Percentiles rank a stretch among this genome's conserved stretches.
Evolutionary conservation across 2,329 filamentous ascomycete genomes (phyloP).

Genomic region (Atkinsonella texensis): DNA sequence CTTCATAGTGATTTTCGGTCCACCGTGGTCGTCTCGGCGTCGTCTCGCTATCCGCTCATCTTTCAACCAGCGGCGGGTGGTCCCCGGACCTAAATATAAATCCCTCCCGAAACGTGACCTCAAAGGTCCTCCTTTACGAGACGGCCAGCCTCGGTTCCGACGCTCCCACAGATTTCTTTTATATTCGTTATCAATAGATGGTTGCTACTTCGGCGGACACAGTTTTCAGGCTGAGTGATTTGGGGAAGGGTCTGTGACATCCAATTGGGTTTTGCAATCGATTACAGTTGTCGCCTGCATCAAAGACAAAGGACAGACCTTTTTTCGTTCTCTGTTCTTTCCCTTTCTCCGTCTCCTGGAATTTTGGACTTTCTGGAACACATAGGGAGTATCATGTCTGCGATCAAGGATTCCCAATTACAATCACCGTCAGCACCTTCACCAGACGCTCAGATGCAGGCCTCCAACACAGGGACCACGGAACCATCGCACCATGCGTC

Average conservation of each 20-base stretch:
- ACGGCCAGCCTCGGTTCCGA: background rate
- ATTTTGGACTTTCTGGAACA: background rate
- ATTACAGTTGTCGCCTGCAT: background rate
- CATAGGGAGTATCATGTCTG: conserved; percentile 16
- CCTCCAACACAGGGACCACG: conserved; percentile 16
- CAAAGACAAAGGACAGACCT: background rate
- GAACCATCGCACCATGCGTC: conserved; percentile 11
- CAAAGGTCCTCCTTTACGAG: background rate
- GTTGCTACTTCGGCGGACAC: conserved; percentile 8
- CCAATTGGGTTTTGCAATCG: conserved; percentile 9
- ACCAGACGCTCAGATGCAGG: conserved; percentile 10
- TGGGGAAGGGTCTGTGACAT: conserved; percentile 9
- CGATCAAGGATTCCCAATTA: conserved; percentile 14
- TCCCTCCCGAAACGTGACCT: background rate
- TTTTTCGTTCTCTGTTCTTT: background rate
- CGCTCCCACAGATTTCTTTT: background rate
- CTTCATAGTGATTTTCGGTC: conserved; percentile 1
- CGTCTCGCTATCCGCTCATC: background rate
- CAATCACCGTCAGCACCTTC: conserved; percentile 5
- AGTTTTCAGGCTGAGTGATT: conserved; percentile 10
- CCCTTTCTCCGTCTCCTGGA: background rate
- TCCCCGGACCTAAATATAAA: background rate
- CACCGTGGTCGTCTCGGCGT: background rate
- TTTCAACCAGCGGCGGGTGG: background rate
- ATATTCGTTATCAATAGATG: conserved; percentile 9